Evolutionary conservation across 2,329 filamentous ascomycete species (phyloP).

Genomic region (Pseudocercospora ulei): DNA sequence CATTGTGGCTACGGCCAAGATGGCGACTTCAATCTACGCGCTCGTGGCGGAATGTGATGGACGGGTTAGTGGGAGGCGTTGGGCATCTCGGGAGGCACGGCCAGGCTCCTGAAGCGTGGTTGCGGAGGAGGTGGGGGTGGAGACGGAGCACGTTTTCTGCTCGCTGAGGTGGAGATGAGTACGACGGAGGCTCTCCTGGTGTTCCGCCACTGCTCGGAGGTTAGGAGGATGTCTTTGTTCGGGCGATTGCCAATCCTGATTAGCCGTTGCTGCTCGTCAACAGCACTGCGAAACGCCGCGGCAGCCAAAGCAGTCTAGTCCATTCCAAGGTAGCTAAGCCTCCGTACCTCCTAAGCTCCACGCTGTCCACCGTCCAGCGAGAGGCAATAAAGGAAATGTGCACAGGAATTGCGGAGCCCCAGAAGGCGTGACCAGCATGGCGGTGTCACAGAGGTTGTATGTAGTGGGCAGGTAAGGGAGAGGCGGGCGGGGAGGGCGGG

Average conservation of each 20-base stretch:
- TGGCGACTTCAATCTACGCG: neutral
- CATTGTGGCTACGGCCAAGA: no score
- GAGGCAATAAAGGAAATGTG: neutral
- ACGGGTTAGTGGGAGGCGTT: conserved; percentile 3
- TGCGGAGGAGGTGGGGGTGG: conserved; percentile 4
- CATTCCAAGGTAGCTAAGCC: conserved; percentile 1
- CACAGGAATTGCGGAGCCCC: neutral
- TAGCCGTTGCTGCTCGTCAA: neutral
- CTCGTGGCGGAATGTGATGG: conserved; percentile 3
- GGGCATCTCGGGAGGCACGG: conserved; percentile 4
- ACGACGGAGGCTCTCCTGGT: neutral
- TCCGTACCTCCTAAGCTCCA: neutral
- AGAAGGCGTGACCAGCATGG: no score
- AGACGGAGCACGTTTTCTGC: neutral
- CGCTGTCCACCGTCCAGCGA: neutral
- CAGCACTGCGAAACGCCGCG: neutral
- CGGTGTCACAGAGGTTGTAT: no score
- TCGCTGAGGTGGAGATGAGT: neutral
- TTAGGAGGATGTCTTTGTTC: conserved; percentile 3
- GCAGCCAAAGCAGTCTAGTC: neutral
- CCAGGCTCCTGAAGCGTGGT: neutral
- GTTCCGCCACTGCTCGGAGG: neutral
- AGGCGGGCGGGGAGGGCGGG: no score
- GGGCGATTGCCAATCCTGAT: neutral
- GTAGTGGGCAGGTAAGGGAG: no score